Percentiles rank a stretch among this genome's conserved stretches.
Conservation (phyloP, 1,284 basidiomycete genomes). For the Ceratobasidium sp. region DNA sequence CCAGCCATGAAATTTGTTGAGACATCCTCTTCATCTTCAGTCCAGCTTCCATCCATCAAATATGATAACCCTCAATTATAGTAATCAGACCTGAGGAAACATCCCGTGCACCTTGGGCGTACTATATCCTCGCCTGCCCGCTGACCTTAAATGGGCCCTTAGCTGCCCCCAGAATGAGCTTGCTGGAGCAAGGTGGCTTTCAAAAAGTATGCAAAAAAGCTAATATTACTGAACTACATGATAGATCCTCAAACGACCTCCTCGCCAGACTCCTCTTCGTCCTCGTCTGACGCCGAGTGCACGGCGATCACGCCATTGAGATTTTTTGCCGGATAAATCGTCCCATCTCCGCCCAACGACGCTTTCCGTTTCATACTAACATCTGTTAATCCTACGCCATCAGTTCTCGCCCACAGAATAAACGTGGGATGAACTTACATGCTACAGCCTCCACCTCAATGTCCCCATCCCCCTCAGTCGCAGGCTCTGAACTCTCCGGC, state of each 20-base stretch:
- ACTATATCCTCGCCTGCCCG: too few relatives aligned
- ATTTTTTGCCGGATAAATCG: slow-evolving; percentile 32
- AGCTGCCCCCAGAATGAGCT: too few relatives aligned
- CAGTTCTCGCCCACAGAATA: not conserved
- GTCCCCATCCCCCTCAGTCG: slow-evolving; percentile 30
- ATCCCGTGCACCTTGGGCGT: too few relatives aligned
- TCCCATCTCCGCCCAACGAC: slow-evolving; percentile 29
- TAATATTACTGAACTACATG: too few relatives aligned
- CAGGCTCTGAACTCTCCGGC: slow-evolving; percentile 43
- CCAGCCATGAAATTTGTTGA: too few relatives aligned
- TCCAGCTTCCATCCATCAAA: too few relatives aligned
- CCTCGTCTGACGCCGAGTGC: slow-evolving; percentile 41
- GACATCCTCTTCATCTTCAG: too few relatives aligned
- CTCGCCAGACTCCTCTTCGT: slow-evolving; percentile 35
- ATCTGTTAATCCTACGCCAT: slow-evolving; percentile 19
- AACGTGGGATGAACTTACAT: slow-evolving; percentile 18
- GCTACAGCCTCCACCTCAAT: slow-evolving; percentile 32
- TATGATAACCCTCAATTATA: too few relatives aligned
- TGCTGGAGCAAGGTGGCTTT: too few relatives aligned
- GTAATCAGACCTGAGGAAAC: too few relatives aligned
- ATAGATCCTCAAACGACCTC: slow-evolving; percentile 19
- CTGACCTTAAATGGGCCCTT: too few relatives aligned
- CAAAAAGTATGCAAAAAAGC: too few relatives aligned
- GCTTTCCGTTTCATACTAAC: slow-evolving; percentile 32
- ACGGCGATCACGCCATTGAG: slow-evolving; percentile 32